Evolutionary conservation across 306 rosid species (phyloP).

Genomic region (Sesbania bispinosa): DNA sequence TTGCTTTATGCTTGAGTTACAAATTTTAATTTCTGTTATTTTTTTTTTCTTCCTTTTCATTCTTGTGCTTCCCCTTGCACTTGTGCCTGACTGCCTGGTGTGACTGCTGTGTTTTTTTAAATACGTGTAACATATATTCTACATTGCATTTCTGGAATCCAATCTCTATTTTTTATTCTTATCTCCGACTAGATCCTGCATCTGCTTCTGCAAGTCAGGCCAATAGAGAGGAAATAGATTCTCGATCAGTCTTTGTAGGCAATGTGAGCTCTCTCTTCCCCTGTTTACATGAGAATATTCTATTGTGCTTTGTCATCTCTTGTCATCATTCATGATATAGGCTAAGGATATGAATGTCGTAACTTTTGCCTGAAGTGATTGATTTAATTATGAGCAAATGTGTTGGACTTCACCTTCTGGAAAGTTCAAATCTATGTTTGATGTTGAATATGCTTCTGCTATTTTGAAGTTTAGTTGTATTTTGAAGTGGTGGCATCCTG

Average conservation of each 20-base stretch:
- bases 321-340: neutral
- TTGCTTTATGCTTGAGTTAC: neutral
- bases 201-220: slow-evolving; percentile 59
- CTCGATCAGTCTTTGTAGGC: slow-evolving; percentile 86
- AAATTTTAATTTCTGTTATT: neutral
- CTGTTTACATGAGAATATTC: slow-evolving; percentile 12
- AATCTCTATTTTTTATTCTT: slow-evolving; percentile 23
- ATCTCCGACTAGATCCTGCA: slow-evolving; percentile 52
- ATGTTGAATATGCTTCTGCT: slow-evolving; percentile 7
- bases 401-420: neutral
- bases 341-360: neutral
- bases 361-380: slow-evolving; percentile 1
- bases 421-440: slow-evolving; percentile 2
- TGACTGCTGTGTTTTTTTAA: neutral
- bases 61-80: neutral
- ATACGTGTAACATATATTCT: neutral
- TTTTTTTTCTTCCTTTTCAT: neutral
- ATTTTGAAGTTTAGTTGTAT: slow-evolving; percentile 11
- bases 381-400: neutral
- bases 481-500: slow-evolving; percentile 24
- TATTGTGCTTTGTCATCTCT: slow-evolving; percentile 12
- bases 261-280: slow-evolving; percentile 56
- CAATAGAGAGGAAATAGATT: slow-evolving; percentile 71
- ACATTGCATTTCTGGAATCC: neutral
- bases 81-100: neutral